A percentile compares a stretch with the other conserved stretches of the same genome.
Conservation (phyloP, 2,329 filamentous ascomycete species). For the Beauveria scarabaeidicola region DNA sequence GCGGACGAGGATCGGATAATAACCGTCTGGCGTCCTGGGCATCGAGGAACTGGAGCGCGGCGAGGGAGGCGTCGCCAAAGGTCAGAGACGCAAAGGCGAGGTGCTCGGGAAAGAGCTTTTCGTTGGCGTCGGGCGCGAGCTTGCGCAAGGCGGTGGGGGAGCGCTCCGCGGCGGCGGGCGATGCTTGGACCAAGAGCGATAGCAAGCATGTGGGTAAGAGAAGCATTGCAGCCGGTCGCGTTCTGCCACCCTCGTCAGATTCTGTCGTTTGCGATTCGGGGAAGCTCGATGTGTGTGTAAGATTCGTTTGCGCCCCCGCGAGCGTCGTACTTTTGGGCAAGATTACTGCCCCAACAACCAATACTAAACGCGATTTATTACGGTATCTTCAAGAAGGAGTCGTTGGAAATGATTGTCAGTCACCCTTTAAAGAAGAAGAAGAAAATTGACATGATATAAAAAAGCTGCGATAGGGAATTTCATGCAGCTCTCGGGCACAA, state of each 20-base stretch:
- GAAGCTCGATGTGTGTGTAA: neutral
- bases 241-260: constrained; percentile 25
- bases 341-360: no score
- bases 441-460: neutral
- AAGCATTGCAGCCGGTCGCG: constrained; percentile 25
- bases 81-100: constrained; percentile 37
- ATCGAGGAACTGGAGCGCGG: constrained; percentile 22
- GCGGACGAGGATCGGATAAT: no score
- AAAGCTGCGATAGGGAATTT: neutral
- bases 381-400: neutral
- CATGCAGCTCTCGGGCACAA: neutral
- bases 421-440: neutral
- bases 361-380: no score
- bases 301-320: neutral
- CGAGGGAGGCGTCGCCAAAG: constrained; percentile 22
- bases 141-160: constrained; percentile 59
- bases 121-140: constrained; percentile 59
- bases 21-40: constrained; percentile 17
- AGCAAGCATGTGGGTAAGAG: constrained; percentile 37
- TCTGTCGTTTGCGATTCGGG: neutral
- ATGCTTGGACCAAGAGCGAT: constrained; percentile 32
- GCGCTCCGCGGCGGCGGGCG: constrained; percentile 26
- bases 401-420: neutral
- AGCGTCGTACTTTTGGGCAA: neutral
- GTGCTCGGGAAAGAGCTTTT: constrained; percentile 67